phyloP scores from a whole-genome alignment of 768 basidiomycete genomes.

The Pleurotus platypus region DNA sequence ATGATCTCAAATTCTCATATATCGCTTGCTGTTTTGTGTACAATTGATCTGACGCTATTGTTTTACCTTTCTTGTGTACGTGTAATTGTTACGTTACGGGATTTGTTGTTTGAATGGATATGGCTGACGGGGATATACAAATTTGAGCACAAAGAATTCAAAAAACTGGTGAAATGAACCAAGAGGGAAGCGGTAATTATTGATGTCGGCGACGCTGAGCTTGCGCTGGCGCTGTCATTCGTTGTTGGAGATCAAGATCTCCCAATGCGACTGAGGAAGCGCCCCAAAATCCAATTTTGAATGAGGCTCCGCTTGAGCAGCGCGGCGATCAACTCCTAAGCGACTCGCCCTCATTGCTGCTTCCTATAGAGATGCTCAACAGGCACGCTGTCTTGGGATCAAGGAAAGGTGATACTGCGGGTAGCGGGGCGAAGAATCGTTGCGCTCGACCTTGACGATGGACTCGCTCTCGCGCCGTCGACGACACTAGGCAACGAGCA shows the following conservation, averaged over 20 bases:
- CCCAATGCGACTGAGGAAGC: neutral
- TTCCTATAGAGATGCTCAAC: no score
- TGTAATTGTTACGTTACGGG: neutral
- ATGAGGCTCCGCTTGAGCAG: neutral
- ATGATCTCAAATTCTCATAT: neutral
- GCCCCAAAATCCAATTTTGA: neutral
- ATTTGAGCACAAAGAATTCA: no score
- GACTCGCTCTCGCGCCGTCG: no score
- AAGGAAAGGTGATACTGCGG: no score
- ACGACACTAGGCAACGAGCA: no score
- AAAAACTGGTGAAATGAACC: neutral
- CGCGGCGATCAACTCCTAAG: neutral
- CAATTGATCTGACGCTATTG: neutral
- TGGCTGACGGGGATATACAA: no score
- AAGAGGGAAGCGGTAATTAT: neutral
- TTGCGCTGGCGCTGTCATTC: neutral
- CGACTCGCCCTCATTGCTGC: no score
- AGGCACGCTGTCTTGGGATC: no score
- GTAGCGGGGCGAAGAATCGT: no score
- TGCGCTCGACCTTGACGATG: no score
- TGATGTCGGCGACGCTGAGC: constrained; percentile 1
- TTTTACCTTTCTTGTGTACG: neutral
- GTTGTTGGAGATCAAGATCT: constrained; percentile 3
- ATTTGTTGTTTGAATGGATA: neutral
- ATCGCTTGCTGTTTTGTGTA: constrained; percentile 3